Conservation (phyloP, 495 filamentous ascomycete species). For the Sabuloglossum arenarium region DNA sequence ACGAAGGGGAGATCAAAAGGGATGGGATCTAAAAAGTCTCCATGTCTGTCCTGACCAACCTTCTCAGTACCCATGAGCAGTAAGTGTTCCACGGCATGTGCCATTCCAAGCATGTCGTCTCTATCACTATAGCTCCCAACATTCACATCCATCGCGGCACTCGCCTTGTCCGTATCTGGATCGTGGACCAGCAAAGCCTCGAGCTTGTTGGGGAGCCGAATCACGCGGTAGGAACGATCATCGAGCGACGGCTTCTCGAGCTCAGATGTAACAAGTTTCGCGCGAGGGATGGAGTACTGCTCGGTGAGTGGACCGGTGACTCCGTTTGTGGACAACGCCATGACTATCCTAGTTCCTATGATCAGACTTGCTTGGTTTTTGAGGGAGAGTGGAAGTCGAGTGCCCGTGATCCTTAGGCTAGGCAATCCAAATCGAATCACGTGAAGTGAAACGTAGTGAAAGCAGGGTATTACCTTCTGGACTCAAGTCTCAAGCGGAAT, state of each 20-base stretch:
- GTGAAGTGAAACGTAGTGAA: too few species aligned
- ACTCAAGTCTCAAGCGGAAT: too few species aligned
- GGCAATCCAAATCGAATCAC: too few species aligned
- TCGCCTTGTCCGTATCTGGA: conserved; percentile 87
- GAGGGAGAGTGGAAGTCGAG: not conserved
- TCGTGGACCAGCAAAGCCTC: conserved; percentile 91
- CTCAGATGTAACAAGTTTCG: conserved; percentile 46
- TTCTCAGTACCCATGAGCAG: conserved; percentile 98
- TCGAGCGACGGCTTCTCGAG: conserved; percentile 79
- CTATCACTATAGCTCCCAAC: conserved; percentile 87
- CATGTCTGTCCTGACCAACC: conserved; percentile 21
- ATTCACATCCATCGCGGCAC: conserved; percentile 84
- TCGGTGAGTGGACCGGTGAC: not conserved
- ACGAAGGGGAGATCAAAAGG: not conserved
- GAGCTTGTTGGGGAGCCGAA: conserved; percentile 65
- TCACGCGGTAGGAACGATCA: conserved; percentile 76
- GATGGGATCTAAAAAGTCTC: not conserved
- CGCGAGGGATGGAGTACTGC: not conserved
- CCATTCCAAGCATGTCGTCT: conserved; percentile 77
- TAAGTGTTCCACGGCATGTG: conserved; percentile 79
- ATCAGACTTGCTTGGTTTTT: too few species aligned
- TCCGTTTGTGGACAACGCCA: not conserved
- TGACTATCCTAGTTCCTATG: too few species aligned
- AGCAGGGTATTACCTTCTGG: too few species aligned
- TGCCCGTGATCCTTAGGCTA: too few species aligned